These are phyloP conservation scores for Rickenella mellea DNA, from an alignment of 768 basidiomycete genomes.

Conservation along the genomic window DNA sequence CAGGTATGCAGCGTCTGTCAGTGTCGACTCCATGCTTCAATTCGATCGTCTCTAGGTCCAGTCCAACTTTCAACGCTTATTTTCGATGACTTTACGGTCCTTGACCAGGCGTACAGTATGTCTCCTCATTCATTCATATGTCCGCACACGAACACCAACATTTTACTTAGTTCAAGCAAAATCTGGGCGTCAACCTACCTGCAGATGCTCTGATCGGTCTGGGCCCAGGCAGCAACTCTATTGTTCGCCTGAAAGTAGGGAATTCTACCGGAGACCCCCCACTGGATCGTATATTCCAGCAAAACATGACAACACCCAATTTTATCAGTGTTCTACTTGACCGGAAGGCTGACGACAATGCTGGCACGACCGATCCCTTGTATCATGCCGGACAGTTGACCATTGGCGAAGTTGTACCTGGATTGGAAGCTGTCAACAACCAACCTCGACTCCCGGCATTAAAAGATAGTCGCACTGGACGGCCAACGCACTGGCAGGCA, in stretches of 20 bases:
- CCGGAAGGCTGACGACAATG: slow-evolving; percentile 27
- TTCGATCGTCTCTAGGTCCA: slow-evolving; percentile 31
- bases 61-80: slow-evolving; percentile 42
- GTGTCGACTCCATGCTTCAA: neutral
- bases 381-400: slow-evolving; percentile 56
- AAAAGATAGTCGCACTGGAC: slow-evolving; percentile 23
- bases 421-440: slow-evolving; percentile 48
- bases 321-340: slow-evolving; percentile 59
- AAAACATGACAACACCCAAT: slow-evolving; percentile 43
- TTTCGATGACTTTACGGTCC: slow-evolving; percentile 48
- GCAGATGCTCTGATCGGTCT: slow-evolving; percentile 62
- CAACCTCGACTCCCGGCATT: slow-evolving; percentile 50
- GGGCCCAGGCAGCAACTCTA: slow-evolving; percentile 67
- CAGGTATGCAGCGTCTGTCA: slow-evolving; percentile 29
- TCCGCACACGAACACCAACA: slow-evolving; percentile 1
- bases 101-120: slow-evolving; percentile 61
- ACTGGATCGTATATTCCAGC: slow-evolving; percentile 56
- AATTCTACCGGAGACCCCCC: slow-evolving; percentile 42
- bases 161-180: slow-evolving; percentile 41
- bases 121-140: slow-evolving; percentile 5
- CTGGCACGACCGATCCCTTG: slow-evolving; percentile 37
- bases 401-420: slow-evolving; percentile 52
- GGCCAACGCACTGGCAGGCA: slow-evolving; percentile 83
- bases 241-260: slow-evolving; percentile 48
- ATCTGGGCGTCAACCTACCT: slow-evolving; percentile 48